Conservation (phyloP, 2,329 filamentous ascomycete genomes). For the Monilinia fructicola region DNA sequence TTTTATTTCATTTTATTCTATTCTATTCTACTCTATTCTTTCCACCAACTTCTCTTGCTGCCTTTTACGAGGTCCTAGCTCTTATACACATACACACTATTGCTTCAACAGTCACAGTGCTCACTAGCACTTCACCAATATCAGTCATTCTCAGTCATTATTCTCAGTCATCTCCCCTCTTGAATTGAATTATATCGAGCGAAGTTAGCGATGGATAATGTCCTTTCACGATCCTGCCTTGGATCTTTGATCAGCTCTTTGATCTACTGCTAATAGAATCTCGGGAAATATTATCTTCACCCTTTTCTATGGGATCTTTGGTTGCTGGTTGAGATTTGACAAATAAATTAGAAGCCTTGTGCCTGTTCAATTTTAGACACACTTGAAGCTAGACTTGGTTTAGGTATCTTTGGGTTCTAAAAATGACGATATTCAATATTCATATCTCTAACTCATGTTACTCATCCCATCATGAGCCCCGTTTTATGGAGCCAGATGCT, state of each 20-base stretch:
- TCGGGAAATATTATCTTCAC: not conserved
- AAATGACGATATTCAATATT: slow-evolving; percentile 7
- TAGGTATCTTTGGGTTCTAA: slow-evolving; percentile 7
- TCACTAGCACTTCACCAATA: slow-evolving; percentile 3
- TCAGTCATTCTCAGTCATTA: slow-evolving; percentile 1
- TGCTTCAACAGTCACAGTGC: slow-evolving; percentile 10
- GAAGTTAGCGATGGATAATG: slow-evolving; percentile 23
- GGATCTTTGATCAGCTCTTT: not conserved
- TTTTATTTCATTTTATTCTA: too few species aligned
- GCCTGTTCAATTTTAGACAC: slow-evolving; percentile 4
- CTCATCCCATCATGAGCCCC: slow-evolving; percentile 10
- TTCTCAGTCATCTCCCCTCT: not conserved
- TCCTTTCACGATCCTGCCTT: slow-evolving; percentile 4
- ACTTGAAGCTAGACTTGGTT: slow-evolving; percentile 8
- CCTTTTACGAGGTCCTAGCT: slow-evolving; percentile 4
- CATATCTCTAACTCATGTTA: not conserved
- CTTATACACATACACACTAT: not conserved
- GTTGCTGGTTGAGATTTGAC: not conserved
- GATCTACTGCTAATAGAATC: too few species aligned
- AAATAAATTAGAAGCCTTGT: slow-evolving; percentile 7
- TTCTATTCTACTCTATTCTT: not conserved
- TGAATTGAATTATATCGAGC: slow-evolving; percentile 9
- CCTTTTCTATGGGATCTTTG: slow-evolving; percentile 24
- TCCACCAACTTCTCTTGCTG: slow-evolving; percentile 3
- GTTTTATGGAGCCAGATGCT: slow-evolving; percentile 8